These are phyloP conservation scores for Malus hybrid DNA, from an alignment of 331 rosid genomes.

Conservation along the genomic window DNA sequence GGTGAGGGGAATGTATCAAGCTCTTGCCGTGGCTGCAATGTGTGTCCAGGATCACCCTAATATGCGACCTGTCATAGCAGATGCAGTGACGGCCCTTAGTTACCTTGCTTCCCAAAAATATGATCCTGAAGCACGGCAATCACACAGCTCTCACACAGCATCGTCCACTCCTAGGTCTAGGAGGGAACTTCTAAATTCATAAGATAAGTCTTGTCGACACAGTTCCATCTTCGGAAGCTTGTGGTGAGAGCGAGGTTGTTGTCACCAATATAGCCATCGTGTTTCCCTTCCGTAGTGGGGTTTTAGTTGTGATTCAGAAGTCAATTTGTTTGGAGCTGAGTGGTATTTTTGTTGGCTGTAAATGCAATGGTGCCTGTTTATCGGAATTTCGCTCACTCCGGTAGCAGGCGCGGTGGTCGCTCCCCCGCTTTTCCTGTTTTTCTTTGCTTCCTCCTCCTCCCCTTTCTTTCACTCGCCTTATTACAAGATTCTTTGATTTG, in stretches of 20 bases:
- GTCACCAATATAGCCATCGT: neutral
- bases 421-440: neutral
- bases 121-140: constrained; percentile 15
- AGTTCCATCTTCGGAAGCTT: neutral
- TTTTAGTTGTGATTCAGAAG: constrained; percentile 11
- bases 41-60: constrained; percentile 41
- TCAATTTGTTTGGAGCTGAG: neutral
- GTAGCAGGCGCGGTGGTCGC: constrained; percentile 9
- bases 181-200: constrained; percentile 15
- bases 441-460: neutral
- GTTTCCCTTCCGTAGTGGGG: neutral
- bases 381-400: constrained; percentile 11
- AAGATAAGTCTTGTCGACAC: neutral
- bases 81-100: constrained; percentile 32
- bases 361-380: neutral
- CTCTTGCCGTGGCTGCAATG: constrained; percentile 42
- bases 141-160: constrained; percentile 4
- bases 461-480: neutral
- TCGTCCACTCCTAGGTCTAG: constrained; percentile 25
- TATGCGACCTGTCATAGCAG: constrained; percentile 38
- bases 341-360: constrained; percentile 1
- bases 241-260: neutral
- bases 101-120: constrained; percentile 35
- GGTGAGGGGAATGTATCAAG: constrained; percentile 37
- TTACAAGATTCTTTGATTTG: constrained; percentile 11